Percentiles rank a stretch among this genome's conserved stretches.
Conservation (phyloP, 1,284 basidiomycete genomes). For the Naganishia liquefaciens region DNA sequence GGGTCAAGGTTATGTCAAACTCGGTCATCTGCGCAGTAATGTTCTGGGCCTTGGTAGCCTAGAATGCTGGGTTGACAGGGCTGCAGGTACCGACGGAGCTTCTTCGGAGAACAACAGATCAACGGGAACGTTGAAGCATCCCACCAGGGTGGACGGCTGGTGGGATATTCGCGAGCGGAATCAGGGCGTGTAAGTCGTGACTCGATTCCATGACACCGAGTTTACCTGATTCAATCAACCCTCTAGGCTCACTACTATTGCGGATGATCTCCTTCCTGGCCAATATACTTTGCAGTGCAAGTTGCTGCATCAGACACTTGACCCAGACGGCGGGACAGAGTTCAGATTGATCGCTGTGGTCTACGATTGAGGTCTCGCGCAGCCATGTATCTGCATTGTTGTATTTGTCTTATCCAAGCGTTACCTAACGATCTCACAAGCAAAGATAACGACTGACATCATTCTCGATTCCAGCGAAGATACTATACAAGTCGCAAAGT, state of each 20-base stretch:
- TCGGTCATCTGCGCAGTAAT: constrained; percentile 46
- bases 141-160: constrained; percentile 32
- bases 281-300: constrained; percentile 44
- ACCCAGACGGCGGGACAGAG: constrained; percentile 45
- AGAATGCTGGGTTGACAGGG: constrained; percentile 48
- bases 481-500: too few relatives aligned
- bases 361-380: constrained; percentile 19
- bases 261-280: constrained; percentile 41
- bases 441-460: too few relatives aligned
- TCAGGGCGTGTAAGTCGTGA: constrained; percentile 46
- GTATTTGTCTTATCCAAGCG: neutral
- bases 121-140: constrained; percentile 27
- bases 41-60: constrained; percentile 44
- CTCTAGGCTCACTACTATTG: constrained; percentile 40
- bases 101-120: constrained; percentile 38
- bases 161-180: constrained; percentile 38
- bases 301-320: constrained; percentile 40
- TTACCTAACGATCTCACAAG: too few relatives aligned
- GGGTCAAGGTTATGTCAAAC: constrained; percentile 41
- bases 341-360: constrained; percentile 48
- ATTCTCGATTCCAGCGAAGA: too few relatives aligned
- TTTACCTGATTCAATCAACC: constrained; percentile 1
- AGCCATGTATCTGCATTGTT: neutral
- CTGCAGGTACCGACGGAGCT: constrained; percentile 26
- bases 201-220: constrained; percentile 22